These are phyloP conservation scores for Chlamydomonas sp. DNA, from an alignment of 139 green algal species.

Conservation along the genomic window DNA sequence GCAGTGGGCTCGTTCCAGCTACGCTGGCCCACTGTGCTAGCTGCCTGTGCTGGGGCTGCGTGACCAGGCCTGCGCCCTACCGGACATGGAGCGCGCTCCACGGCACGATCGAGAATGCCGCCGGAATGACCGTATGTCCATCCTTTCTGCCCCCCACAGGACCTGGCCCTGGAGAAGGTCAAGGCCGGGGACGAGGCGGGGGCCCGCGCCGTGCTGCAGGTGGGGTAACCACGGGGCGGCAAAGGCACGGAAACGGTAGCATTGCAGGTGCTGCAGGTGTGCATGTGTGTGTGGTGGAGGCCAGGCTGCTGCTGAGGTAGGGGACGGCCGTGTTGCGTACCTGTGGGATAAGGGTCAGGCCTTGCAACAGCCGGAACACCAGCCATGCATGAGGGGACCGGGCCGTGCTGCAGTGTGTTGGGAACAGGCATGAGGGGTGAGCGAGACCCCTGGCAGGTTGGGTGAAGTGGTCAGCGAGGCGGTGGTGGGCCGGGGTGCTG, in stretches of 20 bases:
- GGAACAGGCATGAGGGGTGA: too few relatives aligned
- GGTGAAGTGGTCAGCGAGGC: too few relatives aligned
- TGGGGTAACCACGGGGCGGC: not conserved
- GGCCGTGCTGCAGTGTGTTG: too few relatives aligned
- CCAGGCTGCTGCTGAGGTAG: not conserved
- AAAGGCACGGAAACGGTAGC: not conserved
- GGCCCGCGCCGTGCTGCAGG: slow-evolving; percentile 44
- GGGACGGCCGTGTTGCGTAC: too few relatives aligned
- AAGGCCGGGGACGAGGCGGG: slow-evolving; percentile 51
- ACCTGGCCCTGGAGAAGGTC: slow-evolving; percentile 56
- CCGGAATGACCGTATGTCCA: not conserved
- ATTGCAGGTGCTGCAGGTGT: not conserved
- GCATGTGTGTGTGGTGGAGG: not conserved
- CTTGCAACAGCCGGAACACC: too few relatives aligned
- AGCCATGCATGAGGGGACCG: too few relatives aligned
- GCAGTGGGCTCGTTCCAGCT: too few relatives aligned
- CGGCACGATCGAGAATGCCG: not conserved
- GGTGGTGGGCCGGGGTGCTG: too few relatives aligned
- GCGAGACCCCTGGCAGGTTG: too few relatives aligned
- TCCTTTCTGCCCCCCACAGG: slow-evolving; percentile 10
- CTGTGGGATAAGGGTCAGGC: too few relatives aligned
- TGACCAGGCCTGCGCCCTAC: not conserved
- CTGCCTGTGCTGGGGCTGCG: too few relatives aligned
- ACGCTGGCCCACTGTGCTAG: too few relatives aligned
- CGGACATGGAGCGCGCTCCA: not conserved